phyloP scores from a whole-genome alignment of 331 rosid species.

The Acacia concinna region DNA sequence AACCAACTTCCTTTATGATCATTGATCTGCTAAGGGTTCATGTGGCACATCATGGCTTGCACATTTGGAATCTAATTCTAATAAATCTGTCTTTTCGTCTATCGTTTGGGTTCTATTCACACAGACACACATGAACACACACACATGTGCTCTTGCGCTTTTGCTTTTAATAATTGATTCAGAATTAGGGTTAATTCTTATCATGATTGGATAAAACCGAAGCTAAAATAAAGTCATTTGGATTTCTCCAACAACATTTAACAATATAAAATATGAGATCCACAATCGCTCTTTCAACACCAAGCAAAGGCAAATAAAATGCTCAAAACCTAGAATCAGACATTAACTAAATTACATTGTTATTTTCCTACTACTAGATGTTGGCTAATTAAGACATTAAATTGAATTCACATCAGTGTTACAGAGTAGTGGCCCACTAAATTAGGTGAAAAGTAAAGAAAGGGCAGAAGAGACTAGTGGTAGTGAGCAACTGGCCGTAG shows the following conservation, averaged over 20 bases:
- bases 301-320: not conserved
- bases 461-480: slow-evolving; percentile 15
- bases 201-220: not conserved
- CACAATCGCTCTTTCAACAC: not conserved
- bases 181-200: not conserved
- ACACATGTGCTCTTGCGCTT: not conserved
- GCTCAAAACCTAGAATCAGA: not conserved
- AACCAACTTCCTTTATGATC: not conserved
- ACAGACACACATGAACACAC: not conserved
- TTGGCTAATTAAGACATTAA: not conserved
- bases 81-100: not conserved
- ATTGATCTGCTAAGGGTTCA: not conserved
- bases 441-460: slow-evolving; percentile 22
- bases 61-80: not conserved
- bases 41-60: not conserved
- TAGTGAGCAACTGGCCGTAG: not conserved
- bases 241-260: not conserved
- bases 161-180: not conserved
- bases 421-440: not conserved
- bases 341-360: not conserved
- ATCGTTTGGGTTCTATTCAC: not conserved
- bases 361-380: not conserved
- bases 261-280: not conserved
- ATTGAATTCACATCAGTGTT: not conserved
- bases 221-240: not conserved